Evolutionary conservation across 768 basidiomycete species (phyloP).

Genomic region (Tubosaeta sp.): DNA sequence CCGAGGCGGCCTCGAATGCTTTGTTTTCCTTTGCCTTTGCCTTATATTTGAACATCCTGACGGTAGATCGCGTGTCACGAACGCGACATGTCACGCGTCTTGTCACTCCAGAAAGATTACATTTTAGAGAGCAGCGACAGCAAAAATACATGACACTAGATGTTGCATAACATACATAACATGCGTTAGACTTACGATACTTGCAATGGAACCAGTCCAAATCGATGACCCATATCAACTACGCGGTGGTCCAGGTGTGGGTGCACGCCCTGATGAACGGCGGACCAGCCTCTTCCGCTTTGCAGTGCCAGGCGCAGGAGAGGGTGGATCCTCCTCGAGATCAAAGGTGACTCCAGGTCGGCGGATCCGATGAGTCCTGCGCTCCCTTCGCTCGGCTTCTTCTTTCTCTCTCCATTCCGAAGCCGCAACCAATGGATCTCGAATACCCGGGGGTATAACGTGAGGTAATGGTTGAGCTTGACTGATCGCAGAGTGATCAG

Average conservation of each 20-base stretch:
- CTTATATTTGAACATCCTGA: conserved; percentile 20
- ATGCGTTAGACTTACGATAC: conserved; percentile 21
- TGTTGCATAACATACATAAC: conserved; percentile 30
- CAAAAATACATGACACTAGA: conserved; percentile 24
- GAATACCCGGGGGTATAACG: conserved; percentile 46
- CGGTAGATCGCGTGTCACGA: conserved; percentile 9
- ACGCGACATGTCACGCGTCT: conserved; percentile 26
- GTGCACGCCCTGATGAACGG: conserved; percentile 27
- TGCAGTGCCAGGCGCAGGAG: conserved; percentile 30
- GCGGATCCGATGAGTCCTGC: conserved; percentile 36
- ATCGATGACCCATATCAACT: conserved; percentile 12
- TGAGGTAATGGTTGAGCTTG: conserved; percentile 45
- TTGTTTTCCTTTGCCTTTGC: conserved; percentile 1
- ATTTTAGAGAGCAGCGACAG: conserved; percentile 18
- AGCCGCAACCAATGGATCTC: conserved; percentile 63
- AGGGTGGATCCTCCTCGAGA: conserved; percentile 49
- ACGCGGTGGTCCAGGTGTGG: conserved; percentile 22
- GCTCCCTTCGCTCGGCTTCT: conserved; percentile 45
- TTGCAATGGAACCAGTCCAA: conserved; percentile 5
- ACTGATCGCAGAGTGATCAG: conserved; percentile 66
- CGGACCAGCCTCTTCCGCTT: conserved; percentile 27
- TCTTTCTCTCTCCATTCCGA: conserved; percentile 68
- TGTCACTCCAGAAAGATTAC: conserved; percentile 9
- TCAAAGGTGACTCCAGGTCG: conserved; percentile 68
- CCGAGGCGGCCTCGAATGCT: not conserved